Evolutionary conservation across 495 filamentous ascomycete species (phyloP).

Genomic region (Amorphotheca resinae): DNA sequence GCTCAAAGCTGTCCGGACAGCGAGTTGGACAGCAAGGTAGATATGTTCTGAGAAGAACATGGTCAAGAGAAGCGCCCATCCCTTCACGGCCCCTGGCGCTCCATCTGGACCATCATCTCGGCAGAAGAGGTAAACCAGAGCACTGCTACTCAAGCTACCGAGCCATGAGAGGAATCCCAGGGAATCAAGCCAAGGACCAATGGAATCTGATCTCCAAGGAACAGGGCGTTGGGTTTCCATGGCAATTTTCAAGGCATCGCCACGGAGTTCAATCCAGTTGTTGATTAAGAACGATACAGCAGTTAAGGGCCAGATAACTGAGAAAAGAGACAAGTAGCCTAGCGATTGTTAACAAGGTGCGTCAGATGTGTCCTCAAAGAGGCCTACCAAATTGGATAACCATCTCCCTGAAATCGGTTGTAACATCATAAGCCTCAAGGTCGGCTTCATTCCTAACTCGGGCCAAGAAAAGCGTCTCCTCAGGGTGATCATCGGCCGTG

Average conservation of each 20-base stretch:
- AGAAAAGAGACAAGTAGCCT: constrained; percentile 90
- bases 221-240: constrained; percentile 78
- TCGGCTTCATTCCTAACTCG: constrained; percentile 83
- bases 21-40: constrained; percentile 61
- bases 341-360: constrained; percentile 20
- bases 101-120: constrained; percentile 36
- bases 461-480: constrained; percentile 25
- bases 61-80: constrained; percentile 72
- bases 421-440: constrained; percentile 75
- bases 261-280: constrained; percentile 91
- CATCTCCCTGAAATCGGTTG: constrained; percentile 86
- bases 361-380: not conserved
- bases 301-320: constrained; percentile 83
- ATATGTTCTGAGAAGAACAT: constrained; percentile 82
- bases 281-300: constrained; percentile 83
- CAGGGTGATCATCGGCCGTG: constrained; percentile 43
- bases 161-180: constrained; percentile 86
- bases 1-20: constrained; percentile 53
- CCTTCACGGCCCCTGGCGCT: constrained; percentile 52
- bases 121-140: constrained; percentile 79
- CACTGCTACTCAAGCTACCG: constrained; percentile 73
- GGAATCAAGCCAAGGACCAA: constrained; percentile 86
- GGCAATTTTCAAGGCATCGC: constrained; percentile 91
- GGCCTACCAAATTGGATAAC: constrained; percentile 59
- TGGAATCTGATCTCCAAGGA: constrained; percentile 79